A percentile compares a stretch with the other conserved stretches of the same genome.
phyloP scores from a whole-genome alignment of 805 yeast genomes.

The Kregervanrija fluxuum region DNA sequence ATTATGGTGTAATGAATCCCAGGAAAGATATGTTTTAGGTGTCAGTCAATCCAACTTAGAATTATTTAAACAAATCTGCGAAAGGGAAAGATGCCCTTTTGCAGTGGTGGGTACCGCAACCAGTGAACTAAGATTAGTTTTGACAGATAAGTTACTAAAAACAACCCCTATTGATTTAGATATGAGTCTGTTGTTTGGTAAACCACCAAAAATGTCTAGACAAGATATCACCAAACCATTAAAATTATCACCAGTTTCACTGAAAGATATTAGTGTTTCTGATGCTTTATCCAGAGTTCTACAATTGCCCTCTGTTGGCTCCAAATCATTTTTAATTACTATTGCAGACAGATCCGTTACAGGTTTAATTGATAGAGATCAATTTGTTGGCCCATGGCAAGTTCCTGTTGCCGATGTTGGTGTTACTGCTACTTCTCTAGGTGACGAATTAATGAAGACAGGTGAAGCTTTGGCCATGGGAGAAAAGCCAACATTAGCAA shows the following conservation, averaged over 20 bases:
- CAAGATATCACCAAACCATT: constrained; percentile 57
- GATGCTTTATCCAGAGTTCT: constrained; percentile 80
- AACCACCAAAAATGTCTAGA: constrained; percentile 93
- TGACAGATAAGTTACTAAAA: constrained; percentile 72
- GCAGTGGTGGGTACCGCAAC: constrained; percentile 96
- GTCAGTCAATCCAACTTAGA: constrained; percentile 74
- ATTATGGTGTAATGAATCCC: constrained; percentile 99
- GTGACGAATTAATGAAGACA: constrained; percentile 59
- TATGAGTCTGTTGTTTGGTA: constrained; percentile 91
- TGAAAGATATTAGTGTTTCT: constrained; percentile 32
- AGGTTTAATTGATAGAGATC: constrained; percentile 94
- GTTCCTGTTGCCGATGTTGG: constrained; percentile 98
- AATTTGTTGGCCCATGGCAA: constrained; percentile 99
- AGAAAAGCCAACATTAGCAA: constrained; percentile 86
- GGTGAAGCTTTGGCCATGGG: constrained; percentile 99
- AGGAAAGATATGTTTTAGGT: constrained; percentile 94
- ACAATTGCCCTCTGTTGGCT: constrained; percentile 88
- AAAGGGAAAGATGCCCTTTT: constrained; percentile 92
- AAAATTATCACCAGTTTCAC: constrained; percentile 32
- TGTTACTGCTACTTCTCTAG: constrained; percentile 86
- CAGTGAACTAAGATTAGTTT: constrained; percentile 70
- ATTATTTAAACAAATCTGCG: constrained; percentile 70
- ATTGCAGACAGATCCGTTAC: constrained; percentile 98
- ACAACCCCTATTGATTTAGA: constrained; percentile 91
- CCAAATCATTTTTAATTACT: constrained; percentile 91